Conservation (phyloP, 192 early-diverging fungal genomes). For the Gonapodya prolifera region DNA sequence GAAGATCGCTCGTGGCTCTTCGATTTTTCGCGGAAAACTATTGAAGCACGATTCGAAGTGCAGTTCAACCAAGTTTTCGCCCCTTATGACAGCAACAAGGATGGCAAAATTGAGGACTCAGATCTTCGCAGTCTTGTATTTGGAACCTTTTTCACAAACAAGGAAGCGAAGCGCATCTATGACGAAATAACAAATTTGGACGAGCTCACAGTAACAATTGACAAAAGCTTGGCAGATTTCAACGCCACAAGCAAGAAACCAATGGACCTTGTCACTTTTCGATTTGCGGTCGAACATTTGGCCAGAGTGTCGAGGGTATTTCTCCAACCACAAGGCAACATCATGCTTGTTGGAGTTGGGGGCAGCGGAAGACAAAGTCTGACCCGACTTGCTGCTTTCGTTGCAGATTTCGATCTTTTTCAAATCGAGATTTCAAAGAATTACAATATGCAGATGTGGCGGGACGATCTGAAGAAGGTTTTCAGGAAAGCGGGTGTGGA, state of each 20-base stretch:
- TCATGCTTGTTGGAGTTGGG: constrained; percentile 44
- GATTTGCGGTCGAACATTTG: constrained; percentile 47
- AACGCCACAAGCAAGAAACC: constrained; percentile 46
- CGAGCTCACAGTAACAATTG: constrained; percentile 35
- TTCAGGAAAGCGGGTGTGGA: constrained; percentile 34
- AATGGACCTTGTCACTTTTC: constrained; percentile 48
- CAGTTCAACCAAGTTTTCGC: constrained; percentile 33
- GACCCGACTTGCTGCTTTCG: constrained; percentile 42
- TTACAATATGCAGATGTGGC: constrained; percentile 39
- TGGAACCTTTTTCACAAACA: constrained; percentile 37
- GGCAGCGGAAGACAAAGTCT: constrained; percentile 44
- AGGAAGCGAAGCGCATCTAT: constrained; percentile 29
- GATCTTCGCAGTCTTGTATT: constrained; percentile 42
- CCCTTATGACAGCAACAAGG: constrained; percentile 30
- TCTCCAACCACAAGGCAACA: constrained; percentile 41
- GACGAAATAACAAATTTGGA: constrained; percentile 35
- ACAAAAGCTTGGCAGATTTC: constrained; percentile 35
- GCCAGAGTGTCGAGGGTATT: constrained; percentile 39
- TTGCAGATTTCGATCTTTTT: constrained; percentile 42
- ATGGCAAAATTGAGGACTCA: constrained; percentile 29
- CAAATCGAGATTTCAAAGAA: constrained; percentile 47
- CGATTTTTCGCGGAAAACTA: constrained; percentile 19
- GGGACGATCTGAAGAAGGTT: constrained; percentile 46
- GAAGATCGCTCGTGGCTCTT: constrained; percentile 40
- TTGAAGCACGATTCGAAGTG: constrained; percentile 27